phyloP scores from a whole-genome alignment of 2,329 filamentous ascomycete species.

The Pyrenophora seminiperda region DNA sequence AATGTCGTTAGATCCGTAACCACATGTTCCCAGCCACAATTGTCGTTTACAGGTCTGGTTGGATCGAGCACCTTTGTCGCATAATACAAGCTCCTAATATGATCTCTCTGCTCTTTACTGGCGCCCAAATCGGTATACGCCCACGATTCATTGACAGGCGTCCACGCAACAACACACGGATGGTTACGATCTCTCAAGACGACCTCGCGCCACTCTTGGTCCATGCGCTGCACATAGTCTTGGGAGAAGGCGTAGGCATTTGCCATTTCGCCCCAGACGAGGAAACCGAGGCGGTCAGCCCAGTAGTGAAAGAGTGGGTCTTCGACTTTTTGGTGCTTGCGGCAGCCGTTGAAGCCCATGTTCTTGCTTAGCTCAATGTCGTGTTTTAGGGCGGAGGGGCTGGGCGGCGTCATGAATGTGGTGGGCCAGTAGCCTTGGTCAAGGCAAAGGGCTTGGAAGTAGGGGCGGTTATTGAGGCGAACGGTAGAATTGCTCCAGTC shows the following conservation, averaged over 20 bases:
- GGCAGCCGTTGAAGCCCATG: conserved; percentile 69
- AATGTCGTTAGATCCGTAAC: conserved; percentile 68
- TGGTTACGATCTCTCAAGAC: conserved; percentile 69
- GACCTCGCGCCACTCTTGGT: conserved; percentile 67
- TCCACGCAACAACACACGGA: conserved; percentile 69
- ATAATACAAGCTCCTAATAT: conserved; percentile 67
- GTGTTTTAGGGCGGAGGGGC: conserved; percentile 51
- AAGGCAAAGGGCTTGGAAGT: conserved; percentile 65
- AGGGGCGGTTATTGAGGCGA: conserved; percentile 62
- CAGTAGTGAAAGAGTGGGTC: conserved; percentile 66
- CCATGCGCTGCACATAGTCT: conserved; percentile 64
- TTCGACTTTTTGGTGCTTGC: conserved; percentile 70
- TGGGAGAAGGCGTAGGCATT: conserved; percentile 67
- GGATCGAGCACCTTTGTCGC: conserved; percentile 68
- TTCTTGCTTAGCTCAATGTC: conserved; percentile 64
- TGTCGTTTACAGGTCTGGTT: conserved; percentile 70
- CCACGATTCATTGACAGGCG: conserved; percentile 69
- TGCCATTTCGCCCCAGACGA: conserved; percentile 69
- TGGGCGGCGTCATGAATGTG: conserved; percentile 64
- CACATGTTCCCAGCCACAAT: conserved; percentile 74
- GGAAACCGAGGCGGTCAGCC: conserved; percentile 64
- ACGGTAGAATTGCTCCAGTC: conserved; percentile 66
- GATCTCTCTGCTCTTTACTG: conserved; percentile 64
- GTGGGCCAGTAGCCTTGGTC: conserved; percentile 69
- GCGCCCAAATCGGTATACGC: conserved; percentile 65